Percentiles rank a stretch among this genome's conserved stretches.
Evolutionary conservation across 2,329 filamentous ascomycete species (phyloP).

Genomic region (Nemania diffusa): DNA sequence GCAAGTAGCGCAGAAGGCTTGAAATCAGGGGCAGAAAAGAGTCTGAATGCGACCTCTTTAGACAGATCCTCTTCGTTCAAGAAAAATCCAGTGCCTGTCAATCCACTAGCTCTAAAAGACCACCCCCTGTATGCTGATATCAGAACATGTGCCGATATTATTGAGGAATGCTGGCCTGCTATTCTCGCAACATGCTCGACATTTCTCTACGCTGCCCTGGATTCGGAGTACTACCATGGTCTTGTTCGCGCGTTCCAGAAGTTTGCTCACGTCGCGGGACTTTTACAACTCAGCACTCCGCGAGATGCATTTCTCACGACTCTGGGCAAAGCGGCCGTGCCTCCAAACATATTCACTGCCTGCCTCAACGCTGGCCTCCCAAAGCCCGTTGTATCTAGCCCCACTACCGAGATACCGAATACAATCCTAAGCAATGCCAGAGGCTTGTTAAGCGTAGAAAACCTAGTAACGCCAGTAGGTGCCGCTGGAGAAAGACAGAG

Average conservation of each 20-base stretch:
- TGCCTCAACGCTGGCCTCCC: slow-evolving; percentile 63
- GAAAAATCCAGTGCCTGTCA: slow-evolving; percentile 81
- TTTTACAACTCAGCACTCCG: slow-evolving; percentile 84
- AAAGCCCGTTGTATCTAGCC: slow-evolving; percentile 57
- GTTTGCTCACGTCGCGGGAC: slow-evolving; percentile 91
- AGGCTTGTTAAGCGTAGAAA: slow-evolving; percentile 79
- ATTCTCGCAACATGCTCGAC: slow-evolving; percentile 95
- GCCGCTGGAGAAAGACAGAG: slow-evolving; percentile 67
- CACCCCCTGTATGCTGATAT: slow-evolving; percentile 78
- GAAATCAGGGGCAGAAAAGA: slow-evolving; percentile 46
- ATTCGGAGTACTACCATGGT: slow-evolving; percentile 92
- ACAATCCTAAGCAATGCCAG: slow-evolving; percentile 77
- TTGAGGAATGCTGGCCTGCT: slow-evolving; percentile 95
- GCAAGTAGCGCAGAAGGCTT: slow-evolving; percentile 50
- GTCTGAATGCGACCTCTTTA: slow-evolving; percentile 49
- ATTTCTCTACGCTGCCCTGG: slow-evolving; percentile 89
- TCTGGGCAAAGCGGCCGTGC: slow-evolving; percentile 90
- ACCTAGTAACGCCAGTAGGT: slow-evolving; percentile 68
- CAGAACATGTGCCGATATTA: slow-evolving; percentile 80
- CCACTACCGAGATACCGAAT: slow-evolving; percentile 61
- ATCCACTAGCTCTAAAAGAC: slow-evolving; percentile 80
- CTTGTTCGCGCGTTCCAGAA: slow-evolving; percentile 94
- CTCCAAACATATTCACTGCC: slow-evolving; percentile 76
- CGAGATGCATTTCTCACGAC: slow-evolving; percentile 96
- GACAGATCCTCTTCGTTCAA: slow-evolving; percentile 75